Percentiles rank a stretch among this genome's conserved stretches.
phyloP scores from a whole-genome alignment of 108 stramenopile genomes.

The Hondaea fermentalgiana region DNA sequence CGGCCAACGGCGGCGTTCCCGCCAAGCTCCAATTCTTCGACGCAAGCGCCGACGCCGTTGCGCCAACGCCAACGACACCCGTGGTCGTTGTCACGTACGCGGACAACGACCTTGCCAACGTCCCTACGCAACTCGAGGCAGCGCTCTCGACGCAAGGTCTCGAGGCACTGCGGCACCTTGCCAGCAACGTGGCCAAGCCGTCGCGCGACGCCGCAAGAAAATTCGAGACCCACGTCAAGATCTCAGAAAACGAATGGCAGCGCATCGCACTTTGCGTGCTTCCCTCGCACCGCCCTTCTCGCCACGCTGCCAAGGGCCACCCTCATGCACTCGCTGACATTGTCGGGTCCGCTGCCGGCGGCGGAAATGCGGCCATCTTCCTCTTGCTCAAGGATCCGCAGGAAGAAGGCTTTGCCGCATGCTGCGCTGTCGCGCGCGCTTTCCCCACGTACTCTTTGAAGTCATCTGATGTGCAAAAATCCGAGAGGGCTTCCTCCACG shows the following conservation, averaged over 20 bases:
- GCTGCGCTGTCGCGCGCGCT: slow-evolving; percentile 33
- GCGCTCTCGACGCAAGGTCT: background rate
- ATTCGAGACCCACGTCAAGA: background rate
- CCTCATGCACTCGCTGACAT: slow-evolving; percentile 41
- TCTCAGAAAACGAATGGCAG: background rate
- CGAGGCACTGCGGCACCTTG: background rate
- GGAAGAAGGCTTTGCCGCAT: slow-evolving; percentile 28
- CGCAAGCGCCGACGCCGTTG: background rate
- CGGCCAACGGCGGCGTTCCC: background rate
- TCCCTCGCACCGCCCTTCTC: background rate
- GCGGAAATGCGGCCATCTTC: slow-evolving; percentile 26
- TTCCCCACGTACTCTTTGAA: slow-evolving; percentile 31
- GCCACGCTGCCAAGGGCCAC: slow-evolving; percentile 42
- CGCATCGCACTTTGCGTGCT: background rate
- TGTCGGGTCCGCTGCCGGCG: slow-evolving; percentile 20
- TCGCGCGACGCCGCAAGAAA: background rate
- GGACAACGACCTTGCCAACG: background rate
- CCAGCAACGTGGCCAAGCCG: background rate
- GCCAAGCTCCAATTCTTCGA: background rate
- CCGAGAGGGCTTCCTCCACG: slow-evolving; percentile 26
- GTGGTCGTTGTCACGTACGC: background rate
- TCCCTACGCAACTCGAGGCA: background rate
- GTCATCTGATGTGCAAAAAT: slow-evolving; percentile 19
- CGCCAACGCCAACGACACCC: background rate
- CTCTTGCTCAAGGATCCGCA: slow-evolving; percentile 23